Evolutionary conservation across 768 basidiomycete species (phyloP).

Genomic region (Podaxis sp.): DNA sequence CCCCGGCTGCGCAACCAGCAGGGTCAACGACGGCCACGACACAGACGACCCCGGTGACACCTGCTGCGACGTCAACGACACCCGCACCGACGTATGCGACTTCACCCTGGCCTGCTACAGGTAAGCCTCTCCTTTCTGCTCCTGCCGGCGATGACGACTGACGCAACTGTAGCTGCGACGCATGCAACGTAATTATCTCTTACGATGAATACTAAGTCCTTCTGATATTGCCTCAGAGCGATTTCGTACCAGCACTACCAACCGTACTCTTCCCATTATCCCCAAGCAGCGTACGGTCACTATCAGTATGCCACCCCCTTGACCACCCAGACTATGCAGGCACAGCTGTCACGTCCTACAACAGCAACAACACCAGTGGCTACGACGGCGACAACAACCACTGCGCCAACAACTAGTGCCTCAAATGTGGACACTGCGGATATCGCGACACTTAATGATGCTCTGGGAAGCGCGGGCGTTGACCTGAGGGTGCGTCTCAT

Average conservation of each 20-base stretch:
- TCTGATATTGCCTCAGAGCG: constrained; percentile 30
- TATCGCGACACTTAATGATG: constrained; percentile 79
- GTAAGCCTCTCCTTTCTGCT: background rate
- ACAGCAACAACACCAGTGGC: constrained; percentile 24
- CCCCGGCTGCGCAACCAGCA: constrained; percentile 9
- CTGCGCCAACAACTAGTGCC: constrained; percentile 22
- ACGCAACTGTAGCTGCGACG: background rate
- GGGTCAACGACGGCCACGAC: background rate
- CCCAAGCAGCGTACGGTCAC: constrained; percentile 44
- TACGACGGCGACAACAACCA: constrained; percentile 17
- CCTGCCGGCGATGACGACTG: background rate
- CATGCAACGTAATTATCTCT: constrained; percentile 11
- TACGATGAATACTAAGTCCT: constrained; percentile 14
- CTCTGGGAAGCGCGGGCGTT: constrained; percentile 82
- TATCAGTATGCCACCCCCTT: constrained; percentile 42
- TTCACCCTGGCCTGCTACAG: constrained; percentile 6
- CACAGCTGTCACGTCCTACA: constrained; percentile 20
- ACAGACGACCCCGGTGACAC: constrained; percentile 2
- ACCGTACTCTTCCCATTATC: constrained; percentile 41
- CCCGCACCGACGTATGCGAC: constrained; percentile 11
- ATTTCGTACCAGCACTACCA: constrained; percentile 51
- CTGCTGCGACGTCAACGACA: constrained; percentile 6
- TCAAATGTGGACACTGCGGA: constrained; percentile 59
- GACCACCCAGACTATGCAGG: constrained; percentile 23
- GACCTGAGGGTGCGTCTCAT: constrained; percentile 64